Base-by-base conservation (phyloP, 2,329 filamentous ascomycete species). In the Microdochium paspali region DNA sequence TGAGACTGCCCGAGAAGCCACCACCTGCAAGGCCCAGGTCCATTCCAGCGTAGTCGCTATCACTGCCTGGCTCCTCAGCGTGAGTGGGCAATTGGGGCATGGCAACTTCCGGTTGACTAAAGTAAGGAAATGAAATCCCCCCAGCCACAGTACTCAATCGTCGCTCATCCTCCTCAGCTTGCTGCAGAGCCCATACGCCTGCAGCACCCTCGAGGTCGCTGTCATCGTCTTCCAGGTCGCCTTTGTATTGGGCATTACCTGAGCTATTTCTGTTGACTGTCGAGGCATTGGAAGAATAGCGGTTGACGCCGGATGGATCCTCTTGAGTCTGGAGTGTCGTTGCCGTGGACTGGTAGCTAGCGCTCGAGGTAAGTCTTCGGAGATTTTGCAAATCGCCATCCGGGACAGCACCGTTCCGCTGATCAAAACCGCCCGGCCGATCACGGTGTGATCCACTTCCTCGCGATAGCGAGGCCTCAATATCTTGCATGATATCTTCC, bases 191-290 rank as follows among this genome's bases (percentile, higher is more conserved):
- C 60, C 87, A 79, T 46, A 94, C 69, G 15, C 93, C 91, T 50
- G 88, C 88, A 32, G 85, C 83, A 20, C 86, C 91, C 64, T 96
- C 91, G 0, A 86, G 82, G 60, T 97, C 91, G 59, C 89, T 94
- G 45, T 94, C 89, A 47, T 91, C 85, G 12, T 75, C 70, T 30
- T 73, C 67, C 51, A 69, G 66, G 44, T 64, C 55, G 20, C 44
- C 31, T 53, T 66, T 64, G 2, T 63, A 57, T 3, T 63, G 59
- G 1, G 63, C 58, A n/a, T 64, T 63, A 25, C 58, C 57, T n/a
- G 56, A 61, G 49, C 54, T 56, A 45, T 63, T 66, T 45, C 65
- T 62, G 49, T 63, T 65, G 12, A 68, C 48, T 3, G 63, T 67
- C 10, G 70, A 70, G 3, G 69, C 65, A 50, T 64, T 68, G 3